These are phyloP conservation scores for Breynia disticha DNA, from an alignment of 441 rosid species.

Conservation along the genomic window DNA sequence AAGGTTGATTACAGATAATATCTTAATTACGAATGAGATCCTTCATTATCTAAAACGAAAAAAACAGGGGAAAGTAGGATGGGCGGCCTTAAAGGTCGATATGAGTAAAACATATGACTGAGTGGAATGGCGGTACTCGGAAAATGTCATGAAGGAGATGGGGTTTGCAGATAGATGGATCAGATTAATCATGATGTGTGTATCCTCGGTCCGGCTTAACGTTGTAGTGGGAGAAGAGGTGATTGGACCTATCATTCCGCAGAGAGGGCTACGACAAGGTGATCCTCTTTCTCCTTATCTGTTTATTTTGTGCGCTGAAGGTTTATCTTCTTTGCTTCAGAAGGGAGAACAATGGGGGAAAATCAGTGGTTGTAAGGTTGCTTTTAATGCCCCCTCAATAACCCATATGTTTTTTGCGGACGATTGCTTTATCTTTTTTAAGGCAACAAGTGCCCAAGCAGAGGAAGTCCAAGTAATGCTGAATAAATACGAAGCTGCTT, in stretches of 20 bases:
- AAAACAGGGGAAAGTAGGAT: not conserved
- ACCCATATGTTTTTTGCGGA: slow-evolving; percentile 3
- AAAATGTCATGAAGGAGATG: not conserved
- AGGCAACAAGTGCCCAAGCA: not conserved
- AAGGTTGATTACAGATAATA: not conserved
- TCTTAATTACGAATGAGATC: not conserved
- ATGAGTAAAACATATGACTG: not conserved
- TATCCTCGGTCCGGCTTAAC: not conserved
- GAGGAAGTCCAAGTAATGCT: too few species aligned
- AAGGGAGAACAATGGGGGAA: not conserved
- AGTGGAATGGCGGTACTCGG: not conserved
- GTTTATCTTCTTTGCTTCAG: not conserved
- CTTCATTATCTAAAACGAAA: not conserved
- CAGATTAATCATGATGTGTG: not conserved
- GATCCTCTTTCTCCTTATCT: not conserved
- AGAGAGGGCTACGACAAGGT: not conserved
- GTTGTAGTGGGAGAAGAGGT: not conserved
- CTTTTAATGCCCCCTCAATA: not conserved
- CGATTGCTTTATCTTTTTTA: not conserved
- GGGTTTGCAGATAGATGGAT: not conserved
- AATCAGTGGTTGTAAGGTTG: not conserved
- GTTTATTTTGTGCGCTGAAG: not conserved
- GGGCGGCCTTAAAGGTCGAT: not conserved
- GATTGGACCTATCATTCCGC: not conserved
- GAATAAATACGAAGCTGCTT: too few species aligned